A percentile compares a stretch with the other conserved stretches of the same genome.
These are phyloP conservation scores for Gastrolobium bilobum DNA, from an alignment of 306 rosid species.

Conservation along the genomic window DNA sequence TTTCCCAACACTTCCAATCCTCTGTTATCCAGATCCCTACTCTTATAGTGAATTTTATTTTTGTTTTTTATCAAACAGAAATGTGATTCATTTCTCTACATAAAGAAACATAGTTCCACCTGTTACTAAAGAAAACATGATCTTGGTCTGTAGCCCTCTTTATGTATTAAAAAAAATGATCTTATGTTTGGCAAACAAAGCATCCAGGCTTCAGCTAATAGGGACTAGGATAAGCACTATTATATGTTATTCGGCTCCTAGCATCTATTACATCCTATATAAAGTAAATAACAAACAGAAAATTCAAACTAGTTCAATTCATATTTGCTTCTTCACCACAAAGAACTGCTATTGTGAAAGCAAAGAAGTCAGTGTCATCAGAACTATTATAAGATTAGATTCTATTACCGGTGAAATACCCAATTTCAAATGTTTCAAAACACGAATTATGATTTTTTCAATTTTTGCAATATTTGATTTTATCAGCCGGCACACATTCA, in stretches of 20 bases:
- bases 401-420: background rate
- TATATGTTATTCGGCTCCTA: background rate
- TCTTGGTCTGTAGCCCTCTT: too few species aligned
- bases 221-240: background rate
- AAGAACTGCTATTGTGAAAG: background rate
- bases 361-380: background rate
- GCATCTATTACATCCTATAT: background rate
- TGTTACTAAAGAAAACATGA: too few species aligned
- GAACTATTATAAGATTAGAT: background rate
- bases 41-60: background rate
- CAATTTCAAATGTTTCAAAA: background rate
- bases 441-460: background rate
- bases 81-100: background rate
- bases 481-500: too few species aligned
- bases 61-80: background rate
- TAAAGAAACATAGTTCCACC: background rate
- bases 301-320: background rate
- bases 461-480: background rate
- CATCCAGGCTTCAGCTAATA: background rate
- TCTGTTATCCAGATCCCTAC: background rate
- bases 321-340: background rate
- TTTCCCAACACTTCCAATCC: background rate
- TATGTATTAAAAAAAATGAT: background rate
- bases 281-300: slow-evolving; percentile 1
- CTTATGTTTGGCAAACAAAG: background rate